Conservation (phyloP, 108 stramenopile species). For the Skeletonema tropicum region DNA sequence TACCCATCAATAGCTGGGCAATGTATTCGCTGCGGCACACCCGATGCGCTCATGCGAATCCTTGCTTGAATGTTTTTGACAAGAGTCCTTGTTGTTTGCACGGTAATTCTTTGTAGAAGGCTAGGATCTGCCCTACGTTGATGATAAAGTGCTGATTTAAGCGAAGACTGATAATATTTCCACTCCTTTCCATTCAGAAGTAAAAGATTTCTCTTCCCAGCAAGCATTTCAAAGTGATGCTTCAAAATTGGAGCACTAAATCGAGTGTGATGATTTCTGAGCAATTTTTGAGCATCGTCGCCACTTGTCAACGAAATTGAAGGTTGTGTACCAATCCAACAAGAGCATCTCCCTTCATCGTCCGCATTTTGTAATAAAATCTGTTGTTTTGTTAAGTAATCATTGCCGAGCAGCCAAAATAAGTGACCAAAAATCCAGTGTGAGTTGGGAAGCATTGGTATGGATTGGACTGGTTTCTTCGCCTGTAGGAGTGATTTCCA, state of each 20-base stretch:
- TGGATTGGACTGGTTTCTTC: background rate
- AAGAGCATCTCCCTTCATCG: slow-evolving; percentile 33
- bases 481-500: background rate
- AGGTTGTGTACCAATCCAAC: slow-evolving; percentile 27
- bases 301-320: slow-evolving; percentile 16
- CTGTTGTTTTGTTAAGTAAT: background rate
- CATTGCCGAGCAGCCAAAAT: background rate
- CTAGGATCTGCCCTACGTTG: slow-evolving; percentile 5
- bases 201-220: slow-evolving; percentile 20
- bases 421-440: slow-evolving; percentile 19
- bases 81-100: background rate
- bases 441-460: slow-evolving; percentile 3
- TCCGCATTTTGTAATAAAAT: slow-evolving; percentile 26
- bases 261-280: slow-evolving; percentile 13
- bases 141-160: slow-evolving; percentile 29
- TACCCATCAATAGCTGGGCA: background rate
- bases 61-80: background rate
- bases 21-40: background rate
- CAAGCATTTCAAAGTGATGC: slow-evolving; percentile 15
- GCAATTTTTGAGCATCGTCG: slow-evolving; percentile 23
- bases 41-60: background rate
- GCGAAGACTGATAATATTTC: slow-evolving; percentile 25
- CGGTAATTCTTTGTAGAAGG: background rate
- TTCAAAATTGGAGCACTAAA: slow-evolving; percentile 7
- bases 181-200: slow-evolving; percentile 36